Evolutionary conservation across 108 stramenopile genomes (phyloP).

Genomic region (Pinguiococcus pyrenoidosus): DNA sequence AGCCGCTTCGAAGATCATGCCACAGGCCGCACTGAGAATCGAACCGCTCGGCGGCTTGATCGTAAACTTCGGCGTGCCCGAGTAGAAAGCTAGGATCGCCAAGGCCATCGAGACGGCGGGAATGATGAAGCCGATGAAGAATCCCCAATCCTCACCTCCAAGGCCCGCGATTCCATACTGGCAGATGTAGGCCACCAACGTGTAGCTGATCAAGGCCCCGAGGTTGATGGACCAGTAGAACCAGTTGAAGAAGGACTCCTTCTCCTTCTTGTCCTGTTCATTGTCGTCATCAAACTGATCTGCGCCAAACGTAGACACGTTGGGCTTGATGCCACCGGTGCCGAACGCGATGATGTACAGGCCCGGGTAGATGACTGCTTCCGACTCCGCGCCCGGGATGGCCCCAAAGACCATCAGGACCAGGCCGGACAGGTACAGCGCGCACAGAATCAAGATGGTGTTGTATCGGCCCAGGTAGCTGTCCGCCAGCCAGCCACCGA

Average conservation of each 20-base stretch:
- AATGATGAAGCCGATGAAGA: conserved; percentile 36
- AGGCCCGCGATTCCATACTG: conserved; percentile 31
- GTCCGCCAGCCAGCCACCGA: conserved; percentile 18
- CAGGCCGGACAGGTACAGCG: conserved; percentile 9
- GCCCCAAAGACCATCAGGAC: conserved; percentile 1
- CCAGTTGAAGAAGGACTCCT: conserved; percentile 28
- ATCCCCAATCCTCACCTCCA: conserved; percentile 33
- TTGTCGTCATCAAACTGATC: conserved; percentile 31
- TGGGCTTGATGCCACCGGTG: conserved; percentile 38
- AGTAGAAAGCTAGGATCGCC: conserved; percentile 21
- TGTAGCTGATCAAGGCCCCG: conserved; percentile 35
- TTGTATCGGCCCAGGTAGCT: conserved; percentile 16
- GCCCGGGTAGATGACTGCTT: conserved; percentile 6
- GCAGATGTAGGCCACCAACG: conserved; percentile 33
- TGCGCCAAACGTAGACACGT: conserved; percentile 36
- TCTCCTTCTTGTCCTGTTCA: conserved; percentile 13
- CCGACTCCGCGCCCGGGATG: background rate
- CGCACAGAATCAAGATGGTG: conserved; percentile 12
- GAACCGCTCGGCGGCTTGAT: background rate
- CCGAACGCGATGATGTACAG: conserved; percentile 27
- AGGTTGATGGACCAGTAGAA: conserved; percentile 40
- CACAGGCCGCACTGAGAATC: background rate
- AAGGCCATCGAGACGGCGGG: conserved; percentile 26
- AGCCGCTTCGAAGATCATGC: background rate
- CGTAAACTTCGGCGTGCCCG: background rate